These are phyloP conservation scores for Sextonia rubra DNA, from an alignment of 164 flowering plant species.

Conservation along the genomic window DNA sequence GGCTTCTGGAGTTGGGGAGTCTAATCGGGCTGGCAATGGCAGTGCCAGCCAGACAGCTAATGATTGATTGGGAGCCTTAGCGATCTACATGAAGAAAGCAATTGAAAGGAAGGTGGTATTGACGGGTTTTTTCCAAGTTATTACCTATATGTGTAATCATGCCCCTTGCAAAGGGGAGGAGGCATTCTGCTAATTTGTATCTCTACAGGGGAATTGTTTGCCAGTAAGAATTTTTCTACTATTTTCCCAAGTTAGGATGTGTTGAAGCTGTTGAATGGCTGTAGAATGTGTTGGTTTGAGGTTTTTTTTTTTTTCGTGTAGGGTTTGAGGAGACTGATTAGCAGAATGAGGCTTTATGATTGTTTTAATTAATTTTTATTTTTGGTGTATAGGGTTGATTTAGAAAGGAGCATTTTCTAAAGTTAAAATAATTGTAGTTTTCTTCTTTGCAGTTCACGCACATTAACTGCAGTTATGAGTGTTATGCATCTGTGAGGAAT, in stretches of 20 bases:
- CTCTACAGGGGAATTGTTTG: background rate
- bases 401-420: too few relatives aligned
- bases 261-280: background rate
- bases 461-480: too few relatives aligned
- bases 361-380: too few relatives aligned
- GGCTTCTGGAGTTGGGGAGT: slow-evolving; percentile 61
- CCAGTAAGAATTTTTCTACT: background rate
- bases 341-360: too few relatives aligned
- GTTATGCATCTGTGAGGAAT: too few relatives aligned
- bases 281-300: background rate
- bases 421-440: too few relatives aligned
- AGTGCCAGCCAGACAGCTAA: background rate
- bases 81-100: background rate
- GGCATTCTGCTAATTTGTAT: background rate
- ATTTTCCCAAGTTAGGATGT: background rate
- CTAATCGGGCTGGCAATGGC: slow-evolving; percentile 40
- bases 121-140: background rate
- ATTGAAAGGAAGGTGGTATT: background rate
- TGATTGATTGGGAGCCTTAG: background rate
- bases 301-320: too few relatives aligned
- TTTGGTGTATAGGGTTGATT: background rate
- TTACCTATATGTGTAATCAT: background rate
- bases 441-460: too few relatives aligned
- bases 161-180: background rate
- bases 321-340: too few relatives aligned